Evolutionary conservation across 768 basidiomycete species (phyloP), one percentile per base, ranked within the genome.

Genomic region (Tricholoma bakamatsutake): DNA sequence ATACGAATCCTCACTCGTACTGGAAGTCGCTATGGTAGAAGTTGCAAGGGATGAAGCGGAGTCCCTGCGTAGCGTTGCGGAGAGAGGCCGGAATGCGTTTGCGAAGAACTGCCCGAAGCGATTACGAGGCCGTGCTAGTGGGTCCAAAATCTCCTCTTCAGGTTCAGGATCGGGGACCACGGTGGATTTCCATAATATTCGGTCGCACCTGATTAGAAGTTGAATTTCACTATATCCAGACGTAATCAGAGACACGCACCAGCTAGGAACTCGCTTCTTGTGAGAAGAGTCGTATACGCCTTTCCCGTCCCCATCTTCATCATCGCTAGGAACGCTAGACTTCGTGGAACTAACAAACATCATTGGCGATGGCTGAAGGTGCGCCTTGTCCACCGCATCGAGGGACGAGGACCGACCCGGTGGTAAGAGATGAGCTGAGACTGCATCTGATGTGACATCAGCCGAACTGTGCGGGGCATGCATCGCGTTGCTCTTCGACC

Each of bases 261-360:
- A 92, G 67, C 89, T 90, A 5, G 90, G 90, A 24, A 92, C 90
- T 17, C 90, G 84, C 62, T 83, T 80, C 68, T 93, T 92, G 62
- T 81, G 75, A 9, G 90, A 92, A 27, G 87, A 84, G 68, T 93
- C 90, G 63, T 91, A 92, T 3, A 88, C 83, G 15, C 85, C 87
- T 62, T 77, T 78, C 31, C 77, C 78, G 1, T 69, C 67, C 33
- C 71, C 69, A 27, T 72, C 69, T 4, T 71, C 69, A 28, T 70
- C 68, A 34, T 78, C 77, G 50, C 71, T 68, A 7, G 59, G 62
- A n/a, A 68, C 60, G 53, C 68, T 73, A 4, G 74, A 73, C 59
- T 70, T 72, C 11, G 67, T 71, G 11, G 71, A 69, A 58, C 69
- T 69, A 35, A 71, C 62, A 28, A 68, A 53, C 10, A 67, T 62